Conservation (phyloP, 2,329 filamentous ascomycete genomes). For the Drechslera avenae region DNA sequence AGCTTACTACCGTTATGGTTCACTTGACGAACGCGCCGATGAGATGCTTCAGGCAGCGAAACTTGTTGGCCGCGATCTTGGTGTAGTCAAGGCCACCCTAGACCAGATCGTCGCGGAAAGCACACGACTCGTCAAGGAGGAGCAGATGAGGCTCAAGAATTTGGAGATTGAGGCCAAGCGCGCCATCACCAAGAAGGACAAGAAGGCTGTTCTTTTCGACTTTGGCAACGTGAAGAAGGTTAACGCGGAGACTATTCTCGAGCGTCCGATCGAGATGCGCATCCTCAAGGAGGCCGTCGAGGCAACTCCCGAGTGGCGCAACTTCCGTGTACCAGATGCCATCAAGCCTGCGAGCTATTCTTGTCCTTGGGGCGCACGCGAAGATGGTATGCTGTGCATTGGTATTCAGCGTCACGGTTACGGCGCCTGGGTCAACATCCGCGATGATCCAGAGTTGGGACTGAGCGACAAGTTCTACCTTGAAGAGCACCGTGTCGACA, state of each 20-base stretch:
- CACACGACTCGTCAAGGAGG: constrained; percentile 73
- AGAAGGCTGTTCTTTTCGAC: constrained; percentile 95
- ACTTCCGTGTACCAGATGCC: constrained; percentile 87
- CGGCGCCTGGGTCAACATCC: constrained; percentile 92
- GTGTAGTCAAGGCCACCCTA: constrained; percentile 77
- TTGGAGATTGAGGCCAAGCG: constrained; percentile 76
- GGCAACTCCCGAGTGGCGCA: constrained; percentile 68
- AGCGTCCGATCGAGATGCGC: constrained; percentile 86
- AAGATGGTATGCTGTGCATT: constrained; percentile 96
- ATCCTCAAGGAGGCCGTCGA: constrained; percentile 78
- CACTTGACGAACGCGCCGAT: constrained; percentile 83
- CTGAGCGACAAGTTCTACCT: constrained; percentile 92
- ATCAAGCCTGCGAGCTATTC: constrained; percentile 91
- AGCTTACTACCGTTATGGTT: constrained; percentile 88
- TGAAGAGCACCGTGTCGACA: constrained; percentile 97
- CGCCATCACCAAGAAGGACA: constrained; percentile 90
- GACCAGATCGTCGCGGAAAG: constrained; percentile 78
- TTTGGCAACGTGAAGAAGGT: constrained; percentile 91
- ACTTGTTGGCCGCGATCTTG: constrained; percentile 78
- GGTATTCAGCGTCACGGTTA: constrained; percentile 94
- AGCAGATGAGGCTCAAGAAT: constrained; percentile 65
- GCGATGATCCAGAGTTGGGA: constrained; percentile 85
- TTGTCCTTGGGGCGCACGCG: constrained; percentile 87
- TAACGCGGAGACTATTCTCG: constrained; percentile 93
- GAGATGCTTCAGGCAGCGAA: constrained; percentile 89